Conservation (phyloP, 768 basidiomycete genomes). For the Mycena amicta region DNA sequence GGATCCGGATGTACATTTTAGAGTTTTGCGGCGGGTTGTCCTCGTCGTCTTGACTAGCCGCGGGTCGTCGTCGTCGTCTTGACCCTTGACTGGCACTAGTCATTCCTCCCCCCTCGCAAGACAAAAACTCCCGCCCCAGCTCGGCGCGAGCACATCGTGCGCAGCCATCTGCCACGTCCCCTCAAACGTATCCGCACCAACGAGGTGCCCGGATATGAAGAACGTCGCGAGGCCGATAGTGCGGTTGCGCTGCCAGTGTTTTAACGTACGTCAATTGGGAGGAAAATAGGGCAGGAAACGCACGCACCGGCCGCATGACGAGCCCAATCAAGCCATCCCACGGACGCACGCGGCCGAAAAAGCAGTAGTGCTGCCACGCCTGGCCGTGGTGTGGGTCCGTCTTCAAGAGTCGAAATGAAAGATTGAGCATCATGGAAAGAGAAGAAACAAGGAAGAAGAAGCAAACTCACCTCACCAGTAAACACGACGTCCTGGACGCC, state of each 20-base stretch:
- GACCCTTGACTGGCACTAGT: too few relatives aligned
- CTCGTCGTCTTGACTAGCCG: background rate
- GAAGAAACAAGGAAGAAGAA: background rate
- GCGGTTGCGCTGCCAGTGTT: constrained; percentile 12
- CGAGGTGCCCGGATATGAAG: constrained; percentile 20
- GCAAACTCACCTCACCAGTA: constrained; percentile 44
- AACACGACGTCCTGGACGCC: constrained; percentile 52
- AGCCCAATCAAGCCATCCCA: constrained; percentile 45
- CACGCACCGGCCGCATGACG: constrained; percentile 34
- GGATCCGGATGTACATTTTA: background rate
- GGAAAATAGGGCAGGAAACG: constrained; percentile 2
- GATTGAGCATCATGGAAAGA: too few relatives aligned
- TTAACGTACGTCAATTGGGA: background rate
- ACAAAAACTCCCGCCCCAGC: constrained; percentile 19
- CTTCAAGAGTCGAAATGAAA: constrained; percentile 30
- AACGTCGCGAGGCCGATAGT: constrained; percentile 16
- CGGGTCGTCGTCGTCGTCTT: background rate
- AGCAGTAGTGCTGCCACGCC: constrained; percentile 41
- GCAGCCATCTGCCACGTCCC: constrained; percentile 22
- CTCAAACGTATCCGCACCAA: constrained; percentile 19
- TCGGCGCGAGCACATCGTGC: constrained; percentile 19
- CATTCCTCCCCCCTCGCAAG: constrained; percentile 15
- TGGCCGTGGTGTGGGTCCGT: constrained; percentile 42
- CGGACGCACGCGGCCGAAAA: constrained; percentile 38
- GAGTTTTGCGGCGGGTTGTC: background rate